Evolutionary conservation across 2,329 filamentous ascomycete species (phyloP).

Genomic region (Fusarium sp.): DNA sequence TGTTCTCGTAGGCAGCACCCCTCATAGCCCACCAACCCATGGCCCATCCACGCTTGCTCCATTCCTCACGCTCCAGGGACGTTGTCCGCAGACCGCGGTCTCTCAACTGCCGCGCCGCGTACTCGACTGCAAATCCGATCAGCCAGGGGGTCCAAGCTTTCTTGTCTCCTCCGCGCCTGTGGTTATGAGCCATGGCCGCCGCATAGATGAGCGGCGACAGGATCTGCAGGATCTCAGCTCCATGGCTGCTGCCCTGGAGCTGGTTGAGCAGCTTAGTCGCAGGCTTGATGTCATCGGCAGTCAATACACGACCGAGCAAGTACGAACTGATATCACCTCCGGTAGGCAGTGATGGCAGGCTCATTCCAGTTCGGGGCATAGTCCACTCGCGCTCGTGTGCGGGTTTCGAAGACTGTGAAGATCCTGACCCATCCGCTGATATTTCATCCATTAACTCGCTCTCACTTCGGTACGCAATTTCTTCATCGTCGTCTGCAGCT

Average conservation of each 20-base stretch:
- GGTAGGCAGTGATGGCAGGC: conserved; percentile 83
- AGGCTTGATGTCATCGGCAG: conserved; percentile 95
- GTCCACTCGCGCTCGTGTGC: conserved; percentile 74
- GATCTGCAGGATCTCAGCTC: conserved; percentile 93
- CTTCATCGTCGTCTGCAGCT: conserved; percentile 60
- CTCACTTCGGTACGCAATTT: conserved; percentile 51
- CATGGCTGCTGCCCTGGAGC: conserved; percentile 76
- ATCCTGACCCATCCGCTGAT: conserved; percentile 45
- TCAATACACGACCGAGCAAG: conserved; percentile 88
- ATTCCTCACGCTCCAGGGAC: conserved; percentile 87
- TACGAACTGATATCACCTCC: conserved; percentile 86
- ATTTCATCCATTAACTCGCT: conserved; percentile 58
- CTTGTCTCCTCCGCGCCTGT: conserved; percentile 62
- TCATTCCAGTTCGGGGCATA: conserved; percentile 94
- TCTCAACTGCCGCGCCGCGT: conserved; percentile 84
- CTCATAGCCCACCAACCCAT: conserved; percentile 97
- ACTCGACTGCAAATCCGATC: conserved; percentile 85
- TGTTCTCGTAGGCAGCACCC: conserved; percentile 94
- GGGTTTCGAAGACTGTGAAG: conserved; percentile 41
- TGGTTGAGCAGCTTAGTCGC: conserved; percentile 87
- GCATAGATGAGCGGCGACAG: conserved; percentile 89
- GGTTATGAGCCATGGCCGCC: conserved; percentile 77
- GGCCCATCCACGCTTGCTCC: conserved; percentile 86
- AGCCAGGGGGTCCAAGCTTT: conserved; percentile 94
- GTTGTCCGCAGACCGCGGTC: conserved; percentile 84